Evolutionary conservation across 495 filamentous ascomycete species (phyloP), one percentile per base, ranked within the genome.

Genomic region (Terfezia claveryi): DNA sequence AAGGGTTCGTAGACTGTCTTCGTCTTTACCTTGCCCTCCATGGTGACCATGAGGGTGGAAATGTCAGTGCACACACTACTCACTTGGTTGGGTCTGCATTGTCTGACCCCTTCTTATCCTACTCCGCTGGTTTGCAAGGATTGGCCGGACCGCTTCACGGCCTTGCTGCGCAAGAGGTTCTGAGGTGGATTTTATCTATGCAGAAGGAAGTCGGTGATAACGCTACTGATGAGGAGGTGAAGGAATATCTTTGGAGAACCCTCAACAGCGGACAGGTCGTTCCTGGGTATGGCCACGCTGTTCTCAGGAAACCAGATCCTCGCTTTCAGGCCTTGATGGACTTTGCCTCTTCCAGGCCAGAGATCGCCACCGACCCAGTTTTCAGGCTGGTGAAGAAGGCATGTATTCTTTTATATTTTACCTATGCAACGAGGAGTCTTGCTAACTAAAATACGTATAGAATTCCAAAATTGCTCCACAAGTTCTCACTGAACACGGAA

Each of bases 11-110:
- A 66, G 91, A 98, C 62, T 74, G 96, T 17, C 75, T 98, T 27
- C 76, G 91, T 56, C 69, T 98, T 17, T 98, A 98, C 71, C 79
- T 98, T 17, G 89, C 91, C 27, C 80, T 98, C 10, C 91, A 98
- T 72, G 89, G 89, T 50, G 91, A 98, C 70, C 91, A 98, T 72
- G 91, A 98, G 68, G 91, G 91, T 56, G 91, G 91, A 54, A 98
- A 98, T 65, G 91, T 96, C 55, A 94, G 87, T 1, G 91, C 91
- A 4, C 91, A 98, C 68, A 73, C 91, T n/a, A 98, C 91, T 23
- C 91, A 98, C 69, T 76, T 98, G 9, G 92, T 98, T 37, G 91
- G 91, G n/a, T 87, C 82, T 58, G 92, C 92, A 9, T 77, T 98
- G 55, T 85, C 81, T 68, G 92, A 96, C 65, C 87, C 91, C 38